These are phyloP conservation scores for Chaetomidium leptoderma DNA, from an alignment of 495 filamentous ascomycete genomes.

Conservation along the genomic window DNA sequence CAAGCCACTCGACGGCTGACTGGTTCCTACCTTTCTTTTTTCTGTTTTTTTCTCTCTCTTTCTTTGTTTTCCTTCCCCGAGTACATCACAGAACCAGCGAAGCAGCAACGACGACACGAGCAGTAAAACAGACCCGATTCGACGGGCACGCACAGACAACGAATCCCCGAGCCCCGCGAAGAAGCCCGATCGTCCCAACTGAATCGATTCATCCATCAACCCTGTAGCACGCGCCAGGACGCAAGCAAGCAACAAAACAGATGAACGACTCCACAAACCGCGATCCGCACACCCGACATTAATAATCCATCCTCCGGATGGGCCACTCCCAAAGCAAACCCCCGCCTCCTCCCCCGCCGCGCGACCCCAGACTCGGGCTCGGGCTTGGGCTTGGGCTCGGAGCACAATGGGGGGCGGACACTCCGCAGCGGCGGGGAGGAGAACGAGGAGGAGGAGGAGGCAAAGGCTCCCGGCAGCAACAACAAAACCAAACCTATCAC, in stretches of 20 bases:
- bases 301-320: slow-evolving; percentile 10
- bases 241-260: not conserved
- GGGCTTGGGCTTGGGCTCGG: not conserved
- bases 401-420: no score
- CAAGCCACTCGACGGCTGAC: not conserved
- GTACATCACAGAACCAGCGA: not conserved
- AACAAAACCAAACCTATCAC: not conserved
- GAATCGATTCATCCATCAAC: slow-evolving; percentile 15
- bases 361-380: not conserved
- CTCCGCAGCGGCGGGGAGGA: no score
- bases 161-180: not conserved
- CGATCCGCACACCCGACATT: not conserved
- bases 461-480: not conserved
- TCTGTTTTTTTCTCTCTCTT: not conserved
- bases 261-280: not conserved
- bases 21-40: not conserved
- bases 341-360: slow-evolving; percentile 2
- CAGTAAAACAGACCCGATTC: not conserved
- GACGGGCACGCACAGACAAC: not conserved
- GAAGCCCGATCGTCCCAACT: not conserved
- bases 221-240: slow-evolving; percentile 9
- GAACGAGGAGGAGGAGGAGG: no score
- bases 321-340: slow-evolving; percentile 22
- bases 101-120: not conserved
- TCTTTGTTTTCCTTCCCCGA: not conserved